Conservation (phyloP, 495 filamentous ascomycete species). For the Aspergillus incahuasiensis region DNA sequence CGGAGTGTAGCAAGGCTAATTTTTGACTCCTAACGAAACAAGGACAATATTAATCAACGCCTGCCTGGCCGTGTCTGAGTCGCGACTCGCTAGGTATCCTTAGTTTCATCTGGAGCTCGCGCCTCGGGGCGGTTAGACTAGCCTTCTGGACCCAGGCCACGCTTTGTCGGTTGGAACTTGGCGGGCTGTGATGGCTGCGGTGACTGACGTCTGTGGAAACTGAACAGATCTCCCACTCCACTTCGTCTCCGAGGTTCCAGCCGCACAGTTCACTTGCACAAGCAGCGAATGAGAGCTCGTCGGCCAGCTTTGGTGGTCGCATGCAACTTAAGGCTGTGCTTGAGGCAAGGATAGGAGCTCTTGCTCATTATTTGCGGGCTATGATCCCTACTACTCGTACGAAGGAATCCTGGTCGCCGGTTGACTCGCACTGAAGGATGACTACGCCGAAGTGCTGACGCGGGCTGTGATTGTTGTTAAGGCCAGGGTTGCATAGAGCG, state of each 20-base stretch:
- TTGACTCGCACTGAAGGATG: neutral
- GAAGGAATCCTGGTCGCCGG: neutral
- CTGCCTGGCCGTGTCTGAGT: neutral
- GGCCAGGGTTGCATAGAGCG: neutral
- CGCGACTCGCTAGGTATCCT: neutral
- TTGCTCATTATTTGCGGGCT: slow-evolving; percentile 1
- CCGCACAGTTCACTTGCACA: slow-evolving; percentile 1
- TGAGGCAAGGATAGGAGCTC: neutral
- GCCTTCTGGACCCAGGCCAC: neutral
- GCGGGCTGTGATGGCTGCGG: neutral
- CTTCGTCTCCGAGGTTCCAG: slow-evolving; percentile 1
- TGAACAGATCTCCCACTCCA: neutral
- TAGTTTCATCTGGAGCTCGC: slow-evolving; percentile 1
- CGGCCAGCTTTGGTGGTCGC: slow-evolving; percentile 1
- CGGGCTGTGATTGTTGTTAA: too few relatives aligned
- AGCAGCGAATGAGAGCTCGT: slow-evolving; percentile 5
- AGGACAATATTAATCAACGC: neutral
- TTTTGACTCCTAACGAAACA: neutral
- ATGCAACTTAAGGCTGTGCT: slow-evolving; percentile 3
- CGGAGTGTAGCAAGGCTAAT: neutral
- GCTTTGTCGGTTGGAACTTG: neutral
- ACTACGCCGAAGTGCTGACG: neutral
- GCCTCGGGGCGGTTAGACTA: neutral
- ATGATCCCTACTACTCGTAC: neutral
- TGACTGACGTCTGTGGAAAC: neutral